Evolutionary conservation across 2,329 filamentous ascomycete genomes (phyloP), one percentile per base, ranked within the genome.

Genomic region (Penicillium janthinellum): DNA sequence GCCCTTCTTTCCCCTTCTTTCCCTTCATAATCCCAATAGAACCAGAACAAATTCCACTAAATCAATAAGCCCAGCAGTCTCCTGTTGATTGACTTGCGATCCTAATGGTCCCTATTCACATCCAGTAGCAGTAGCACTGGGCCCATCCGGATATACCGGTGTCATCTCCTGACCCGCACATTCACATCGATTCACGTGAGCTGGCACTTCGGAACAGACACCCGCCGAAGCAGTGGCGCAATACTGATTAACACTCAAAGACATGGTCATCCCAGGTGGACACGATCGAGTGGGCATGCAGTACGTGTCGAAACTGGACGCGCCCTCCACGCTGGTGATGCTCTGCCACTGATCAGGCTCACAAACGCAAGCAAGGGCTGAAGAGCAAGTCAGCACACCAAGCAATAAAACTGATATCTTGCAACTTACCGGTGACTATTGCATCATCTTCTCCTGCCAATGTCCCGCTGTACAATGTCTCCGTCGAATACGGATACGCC

Each of bases 301-400:
- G 57, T 64, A 71, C 1, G 56, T 68, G 7, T 70, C 61, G 7
- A 63, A 35, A 11, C 34, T 41, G 2, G 61, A 61, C 1, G 35
- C 11, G 3, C 58, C 65, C 2, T 57, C 49, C 1, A 54, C 52
- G 17, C 57, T 47, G 2, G 63, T 60, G 58, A 61, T 58, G 49
- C 68, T 71, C 51, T 70, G 68, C 63, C 63, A 71, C 57, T 70
- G 62, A 48, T 67, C 55, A 3, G 35, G 11, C 3, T 64, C 59
- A 41, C 69, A 71, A 8, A 65, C 61, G 34, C 69, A 71, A 10
- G 60, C 64, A n/a, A 71, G 62, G 4, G 54, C 68, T 70, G 45
- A n/a, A n/a, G 14, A n/a, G 14, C 3, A 38, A n/a, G 8, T 56
- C 31, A 17, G 22, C 12, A n/a, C 14, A 53, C 7, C 44, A 31